phyloP scores from a whole-genome alignment of 2,329 filamentous ascomycete genomes.

The Bipolaris bicolor region DNA sequence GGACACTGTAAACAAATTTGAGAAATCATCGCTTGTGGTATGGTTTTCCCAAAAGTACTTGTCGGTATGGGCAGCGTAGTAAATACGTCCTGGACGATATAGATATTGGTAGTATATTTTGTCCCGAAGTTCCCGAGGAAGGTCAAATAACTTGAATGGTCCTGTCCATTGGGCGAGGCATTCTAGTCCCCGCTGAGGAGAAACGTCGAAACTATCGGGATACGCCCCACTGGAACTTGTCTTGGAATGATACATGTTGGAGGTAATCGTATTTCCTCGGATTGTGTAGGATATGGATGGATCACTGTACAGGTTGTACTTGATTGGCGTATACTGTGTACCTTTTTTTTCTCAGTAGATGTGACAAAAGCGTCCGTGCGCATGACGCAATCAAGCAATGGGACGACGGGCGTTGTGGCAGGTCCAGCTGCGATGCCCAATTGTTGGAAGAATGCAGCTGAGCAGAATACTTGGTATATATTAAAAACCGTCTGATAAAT shows the following conservation, averaged over 20 bases:
- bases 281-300: background rate
- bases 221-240: background rate
- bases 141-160: conserved; percentile 10
- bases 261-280: too few relatives aligned
- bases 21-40: conserved; percentile 1
- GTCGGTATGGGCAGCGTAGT: conserved; percentile 8
- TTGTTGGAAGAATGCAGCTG: too few relatives aligned
- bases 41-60: background rate
- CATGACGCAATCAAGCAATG: background rate
- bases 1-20: conserved; percentile 23
- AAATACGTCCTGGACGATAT: conserved; percentile 13
- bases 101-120: conserved; percentile 26
- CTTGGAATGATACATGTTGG: background rate
- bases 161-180: conserved; percentile 16
- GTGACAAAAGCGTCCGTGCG: conserved; percentile 11
- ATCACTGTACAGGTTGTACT: background rate
- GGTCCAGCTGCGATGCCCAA: background rate
- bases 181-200: background rate
- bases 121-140: conserved; percentile 32
- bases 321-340: background rate
- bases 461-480: too few relatives aligned
- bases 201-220: background rate
- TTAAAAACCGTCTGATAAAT: background rate
- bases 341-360: background rate
- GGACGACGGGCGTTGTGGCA: background rate